Conservation (phyloP, 768 basidiomycete species). For the Termitomyces bulborhizus region DNA sequence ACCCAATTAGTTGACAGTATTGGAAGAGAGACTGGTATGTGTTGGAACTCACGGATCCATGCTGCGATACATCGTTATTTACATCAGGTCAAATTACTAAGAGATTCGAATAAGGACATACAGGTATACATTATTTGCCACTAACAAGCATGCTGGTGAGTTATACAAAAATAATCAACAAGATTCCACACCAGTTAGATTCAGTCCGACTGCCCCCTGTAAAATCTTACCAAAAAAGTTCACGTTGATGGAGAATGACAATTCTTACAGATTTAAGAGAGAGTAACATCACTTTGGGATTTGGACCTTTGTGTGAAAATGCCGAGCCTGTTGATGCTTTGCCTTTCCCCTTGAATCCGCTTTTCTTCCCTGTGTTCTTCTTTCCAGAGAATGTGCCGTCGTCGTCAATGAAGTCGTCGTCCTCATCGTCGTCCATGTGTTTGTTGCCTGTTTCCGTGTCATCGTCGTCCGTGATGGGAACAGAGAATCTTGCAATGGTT, state of each 20-base stretch:
- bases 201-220: slow-evolving; percentile 78
- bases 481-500: slow-evolving; percentile 64
- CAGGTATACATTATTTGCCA: slow-evolving; percentile 84
- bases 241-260: not conserved
- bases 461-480: slow-evolving; percentile 42
- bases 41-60: slow-evolving; percentile 74
- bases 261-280: slow-evolving; percentile 64
- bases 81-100: slow-evolving; percentile 1
- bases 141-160: slow-evolving; percentile 20
- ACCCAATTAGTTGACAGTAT: not conserved
- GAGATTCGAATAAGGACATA: slow-evolving; percentile 18
- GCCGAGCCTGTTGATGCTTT: slow-evolving; percentile 15
- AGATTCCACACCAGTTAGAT: slow-evolving; percentile 52
- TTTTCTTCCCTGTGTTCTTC: slow-evolving; percentile 17
- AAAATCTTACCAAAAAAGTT: not conserved
- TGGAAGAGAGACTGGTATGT: not conserved
- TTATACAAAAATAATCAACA: not conserved
- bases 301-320: slow-evolving; percentile 17
- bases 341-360: slow-evolving; percentile 29
- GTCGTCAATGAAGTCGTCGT: slow-evolving; percentile 25
- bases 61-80: slow-evolving; percentile 25
- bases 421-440: slow-evolving; percentile 25
- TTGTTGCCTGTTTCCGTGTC: not conserved
- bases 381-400: slow-evolving; percentile 16
- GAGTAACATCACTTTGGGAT: slow-evolving; percentile 79